Percentiles rank a stretch among this genome's conserved stretches.
Conservation (phyloP, 1,284 basidiomycete species). For the Melampsora medusae region DNA sequence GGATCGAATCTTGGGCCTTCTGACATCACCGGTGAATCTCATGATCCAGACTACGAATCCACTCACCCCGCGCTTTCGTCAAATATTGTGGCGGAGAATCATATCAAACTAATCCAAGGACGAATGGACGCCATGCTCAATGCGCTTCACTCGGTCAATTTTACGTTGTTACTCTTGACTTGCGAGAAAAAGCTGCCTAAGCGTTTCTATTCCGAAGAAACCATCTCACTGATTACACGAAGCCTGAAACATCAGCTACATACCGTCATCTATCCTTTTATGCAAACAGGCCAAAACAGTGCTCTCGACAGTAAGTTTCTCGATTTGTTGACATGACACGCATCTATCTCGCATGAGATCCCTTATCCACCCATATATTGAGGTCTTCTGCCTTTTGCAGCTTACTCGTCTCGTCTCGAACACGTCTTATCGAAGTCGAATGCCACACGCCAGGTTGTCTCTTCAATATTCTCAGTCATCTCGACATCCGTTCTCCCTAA, state of each 20-base stretch:
- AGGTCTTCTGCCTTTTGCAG: slow-evolving; percentile 14
- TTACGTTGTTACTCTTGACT: slow-evolving; percentile 13
- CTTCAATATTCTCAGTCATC: slow-evolving; percentile 27
- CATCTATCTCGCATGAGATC: background rate
- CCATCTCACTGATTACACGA: slow-evolving; percentile 67
- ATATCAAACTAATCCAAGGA: slow-evolving; percentile 27
- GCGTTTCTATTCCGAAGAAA: slow-evolving; percentile 85
- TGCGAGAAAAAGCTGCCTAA: slow-evolving; percentile 33
- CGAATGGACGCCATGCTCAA: slow-evolving; percentile 15
- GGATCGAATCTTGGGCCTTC: background rate
- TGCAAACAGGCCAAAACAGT: slow-evolving; percentile 60
- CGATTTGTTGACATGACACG: too few species aligned
- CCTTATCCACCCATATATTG: slow-evolving; percentile 9
- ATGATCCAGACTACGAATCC: too few species aligned
- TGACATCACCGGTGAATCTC: too few species aligned
- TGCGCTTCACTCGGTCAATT: slow-evolving; percentile 32
- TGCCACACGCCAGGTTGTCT: slow-evolving; percentile 19
- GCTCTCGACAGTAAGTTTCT: slow-evolving; percentile 27
- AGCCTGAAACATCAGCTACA: slow-evolving; percentile 75
- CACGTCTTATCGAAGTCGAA: slow-evolving; percentile 17
- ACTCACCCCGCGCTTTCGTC: too few species aligned
- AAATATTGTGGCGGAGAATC: background rate
- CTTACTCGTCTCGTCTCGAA: slow-evolving; percentile 20
- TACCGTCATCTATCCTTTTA: slow-evolving; percentile 78
- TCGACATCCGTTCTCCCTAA: slow-evolving; percentile 36